A percentile compares a stretch with the other conserved stretches of the same genome.
Conservation (phyloP, 108 stramenopile species). For the Pseudonitzschia pungens region DNA sequence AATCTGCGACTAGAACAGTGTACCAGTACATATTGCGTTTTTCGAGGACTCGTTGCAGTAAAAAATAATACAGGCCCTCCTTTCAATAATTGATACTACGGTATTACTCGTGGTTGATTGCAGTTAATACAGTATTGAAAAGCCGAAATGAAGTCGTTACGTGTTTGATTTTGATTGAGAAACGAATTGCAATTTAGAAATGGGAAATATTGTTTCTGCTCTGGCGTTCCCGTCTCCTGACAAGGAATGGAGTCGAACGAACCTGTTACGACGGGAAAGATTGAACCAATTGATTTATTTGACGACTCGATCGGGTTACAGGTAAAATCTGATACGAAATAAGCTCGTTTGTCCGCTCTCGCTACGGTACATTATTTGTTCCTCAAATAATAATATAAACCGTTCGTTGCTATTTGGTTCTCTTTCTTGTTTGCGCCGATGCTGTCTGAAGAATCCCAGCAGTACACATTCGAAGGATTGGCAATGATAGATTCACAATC, state of each 20-base stretch:
- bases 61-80: too few species aligned
- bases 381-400: background rate
- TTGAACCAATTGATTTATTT: slow-evolving; percentile 3
- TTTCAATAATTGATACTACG: too few species aligned
- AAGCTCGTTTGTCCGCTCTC: background rate
- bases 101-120: too few species aligned
- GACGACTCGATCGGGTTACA: slow-evolving; percentile 12
- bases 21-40: too few species aligned
- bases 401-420: background rate
- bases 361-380: background rate
- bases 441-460: background rate
- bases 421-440: background rate
- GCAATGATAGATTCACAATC: slow-evolving; percentile 67
- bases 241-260: slow-evolving; percentile 7
- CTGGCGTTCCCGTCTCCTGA: slow-evolving; percentile 7
- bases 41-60: too few species aligned
- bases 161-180: background rate
- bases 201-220: slow-evolving; percentile 5
- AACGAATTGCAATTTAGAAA: background rate
- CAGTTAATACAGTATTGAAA: too few species aligned
- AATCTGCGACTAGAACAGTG: too few species aligned
- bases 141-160: too few species aligned
- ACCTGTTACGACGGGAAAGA: background rate
- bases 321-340: slow-evolving; percentile 1
- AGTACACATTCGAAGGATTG: slow-evolving; percentile 6